phyloP scores from a whole-genome alignment of 441 rosid genomes.

The Theobroma grandiflorum region DNA sequence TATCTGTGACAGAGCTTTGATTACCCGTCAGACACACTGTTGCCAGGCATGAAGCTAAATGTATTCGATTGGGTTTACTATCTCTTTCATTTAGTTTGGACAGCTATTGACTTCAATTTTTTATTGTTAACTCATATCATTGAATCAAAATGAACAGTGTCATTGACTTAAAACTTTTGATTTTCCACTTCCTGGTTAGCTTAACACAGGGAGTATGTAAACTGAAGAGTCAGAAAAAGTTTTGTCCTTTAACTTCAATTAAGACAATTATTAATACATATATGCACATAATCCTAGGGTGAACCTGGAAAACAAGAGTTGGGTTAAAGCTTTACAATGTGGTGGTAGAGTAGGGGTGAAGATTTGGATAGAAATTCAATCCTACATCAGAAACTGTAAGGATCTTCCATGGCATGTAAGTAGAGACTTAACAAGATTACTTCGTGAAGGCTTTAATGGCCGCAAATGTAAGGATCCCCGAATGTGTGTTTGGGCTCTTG shows the following conservation, averaged over 20 bases:
- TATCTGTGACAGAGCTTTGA: conserved; percentile 19
- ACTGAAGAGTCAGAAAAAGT: neutral
- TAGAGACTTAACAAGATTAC: too few relatives aligned
- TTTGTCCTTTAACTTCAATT: neutral
- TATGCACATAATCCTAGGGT: neutral
- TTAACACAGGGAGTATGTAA: too few relatives aligned
- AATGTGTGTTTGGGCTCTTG: too few relatives aligned
- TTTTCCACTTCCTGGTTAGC: neutral
- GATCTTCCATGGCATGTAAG: too few relatives aligned
- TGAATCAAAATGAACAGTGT: too few relatives aligned
- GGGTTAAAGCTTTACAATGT: too few relatives aligned
- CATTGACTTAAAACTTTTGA: neutral
- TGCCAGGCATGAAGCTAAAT: neutral
- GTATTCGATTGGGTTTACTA: neutral
- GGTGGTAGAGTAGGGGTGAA: too few relatives aligned
- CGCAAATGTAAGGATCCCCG: too few relatives aligned
- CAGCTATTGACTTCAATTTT: neutral
- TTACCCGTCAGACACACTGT: neutral
- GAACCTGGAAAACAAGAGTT: neutral
- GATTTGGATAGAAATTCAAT: too few relatives aligned
- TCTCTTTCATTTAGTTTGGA: neutral
- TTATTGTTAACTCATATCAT: too few relatives aligned
- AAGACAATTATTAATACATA: neutral
- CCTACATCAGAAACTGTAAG: too few relatives aligned
- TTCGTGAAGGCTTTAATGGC: too few relatives aligned